A percentile compares a stretch with the other conserved stretches of the same genome.
phyloP scores from a whole-genome alignment of 2,329 filamentous ascomycete genomes.

The Aciculosporium take region DNA sequence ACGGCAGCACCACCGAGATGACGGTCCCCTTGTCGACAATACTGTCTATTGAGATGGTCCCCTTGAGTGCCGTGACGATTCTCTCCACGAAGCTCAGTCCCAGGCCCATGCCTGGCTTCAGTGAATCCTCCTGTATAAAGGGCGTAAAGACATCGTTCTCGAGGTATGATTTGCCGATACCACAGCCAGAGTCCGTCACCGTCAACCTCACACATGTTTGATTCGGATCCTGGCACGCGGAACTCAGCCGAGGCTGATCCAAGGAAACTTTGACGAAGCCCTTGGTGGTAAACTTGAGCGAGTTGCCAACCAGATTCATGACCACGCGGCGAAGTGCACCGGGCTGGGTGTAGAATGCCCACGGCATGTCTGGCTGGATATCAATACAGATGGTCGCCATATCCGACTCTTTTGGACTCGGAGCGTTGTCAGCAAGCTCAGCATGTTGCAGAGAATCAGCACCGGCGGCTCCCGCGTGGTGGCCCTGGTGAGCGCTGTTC shows the following conservation, averaged over 20 bases:
- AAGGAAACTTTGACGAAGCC: constrained; percentile 20
- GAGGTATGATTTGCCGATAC: constrained; percentile 50
- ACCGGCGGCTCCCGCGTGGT: not conserved
- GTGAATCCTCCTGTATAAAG: constrained; percentile 47
- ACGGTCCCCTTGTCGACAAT: constrained; percentile 22
- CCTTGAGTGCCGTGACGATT: constrained; percentile 44
- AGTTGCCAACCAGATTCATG: constrained; percentile 50
- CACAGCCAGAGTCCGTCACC: constrained; percentile 50
- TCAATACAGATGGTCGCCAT: constrained; percentile 16
- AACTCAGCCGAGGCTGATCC: not conserved
- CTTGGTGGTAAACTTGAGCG: constrained; percentile 42
- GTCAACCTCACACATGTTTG: constrained; percentile 21
- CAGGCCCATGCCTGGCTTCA: constrained; percentile 47
- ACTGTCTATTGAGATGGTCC: constrained; percentile 43
- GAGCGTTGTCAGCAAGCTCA: not conserved
- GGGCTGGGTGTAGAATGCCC: constrained; percentile 40
- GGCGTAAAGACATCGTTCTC: constrained; percentile 46
- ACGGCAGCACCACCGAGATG: constrained; percentile 19
- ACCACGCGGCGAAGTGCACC: constrained; percentile 39
- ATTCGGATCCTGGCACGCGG: constrained; percentile 4
- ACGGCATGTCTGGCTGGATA: constrained; percentile 29
- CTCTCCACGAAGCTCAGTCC: constrained; percentile 50
- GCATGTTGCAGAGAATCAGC: not conserved
- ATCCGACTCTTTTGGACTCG: constrained; percentile 9
- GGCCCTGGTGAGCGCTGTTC: not conserved